A percentile compares a stretch with the other conserved stretches of the same genome.
phyloP scores from a whole-genome alignment of 2,329 filamentous ascomycete species.

The Aureobasidium sp. region DNA sequence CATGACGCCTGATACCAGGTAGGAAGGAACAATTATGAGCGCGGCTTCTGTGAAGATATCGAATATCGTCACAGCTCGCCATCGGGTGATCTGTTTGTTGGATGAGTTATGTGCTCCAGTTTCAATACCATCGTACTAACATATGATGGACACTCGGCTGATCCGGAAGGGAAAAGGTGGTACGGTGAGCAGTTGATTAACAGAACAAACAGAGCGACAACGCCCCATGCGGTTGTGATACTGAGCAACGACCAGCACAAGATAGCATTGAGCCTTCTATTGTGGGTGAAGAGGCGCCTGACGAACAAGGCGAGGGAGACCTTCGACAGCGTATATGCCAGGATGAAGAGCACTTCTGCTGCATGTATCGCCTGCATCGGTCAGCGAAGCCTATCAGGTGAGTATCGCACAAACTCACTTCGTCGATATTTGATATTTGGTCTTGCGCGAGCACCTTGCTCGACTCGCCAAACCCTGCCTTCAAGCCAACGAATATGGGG shows the following conservation, averaged over 20 bases:
- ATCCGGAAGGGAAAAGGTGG: neutral
- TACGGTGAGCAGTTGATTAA: neutral
- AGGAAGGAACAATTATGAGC: conserved; percentile 2
- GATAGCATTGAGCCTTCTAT: neutral
- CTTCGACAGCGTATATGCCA: conserved; percentile 5
- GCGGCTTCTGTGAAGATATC: conserved; percentile 13
- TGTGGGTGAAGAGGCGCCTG: conserved; percentile 12
- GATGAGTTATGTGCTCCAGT: neutral
- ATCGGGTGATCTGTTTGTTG: neutral
- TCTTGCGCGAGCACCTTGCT: neutral
- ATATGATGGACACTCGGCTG: neutral
- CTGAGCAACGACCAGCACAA: neutral
- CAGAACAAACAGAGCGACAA: neutral
- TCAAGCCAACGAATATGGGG: conserved; percentile 2
- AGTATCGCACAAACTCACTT: neutral
- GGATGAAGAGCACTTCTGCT: neutral
- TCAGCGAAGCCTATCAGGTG: neutral
- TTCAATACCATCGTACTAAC: neutral
- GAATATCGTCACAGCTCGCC: conserved; percentile 7
- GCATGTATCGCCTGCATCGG: neutral
- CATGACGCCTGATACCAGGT: conserved; percentile 3
- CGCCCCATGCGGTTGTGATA: neutral
- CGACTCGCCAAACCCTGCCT: conserved; percentile 5
- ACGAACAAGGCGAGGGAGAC: conserved; percentile 14
- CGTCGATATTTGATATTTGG: neutral